A percentile compares a stretch with the other conserved stretches of the same genome.
These are phyloP conservation scores for Thielaviopsis musarum DNA, from an alignment of 2,329 filamentous ascomycete genomes.

Conservation along the genomic window DNA sequence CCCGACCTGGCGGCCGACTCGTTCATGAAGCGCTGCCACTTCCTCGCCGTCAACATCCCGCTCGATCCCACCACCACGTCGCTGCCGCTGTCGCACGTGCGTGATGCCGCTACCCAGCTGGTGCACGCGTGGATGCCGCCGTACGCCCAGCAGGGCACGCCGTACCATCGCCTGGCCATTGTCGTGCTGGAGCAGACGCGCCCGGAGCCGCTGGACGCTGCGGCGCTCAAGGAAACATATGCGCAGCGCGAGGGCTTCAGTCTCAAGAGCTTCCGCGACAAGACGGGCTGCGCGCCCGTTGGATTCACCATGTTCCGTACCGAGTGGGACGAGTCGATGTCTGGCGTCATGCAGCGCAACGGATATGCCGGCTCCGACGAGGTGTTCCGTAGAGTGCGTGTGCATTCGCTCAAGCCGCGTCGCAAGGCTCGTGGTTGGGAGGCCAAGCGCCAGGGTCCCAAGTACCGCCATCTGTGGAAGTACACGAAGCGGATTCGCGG, in stretches of 20 bases:
- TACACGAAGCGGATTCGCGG: conserved; percentile 42
- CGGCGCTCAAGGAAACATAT: conserved; percentile 37
- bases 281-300: conserved; percentile 52
- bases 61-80: conserved; percentile 36
- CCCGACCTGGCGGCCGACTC: conserved; percentile 58
- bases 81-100: conserved; percentile 47
- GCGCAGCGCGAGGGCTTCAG: conserved; percentile 49
- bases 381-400: conserved; percentile 67
- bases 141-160: conserved; percentile 73
- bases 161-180: conserved; percentile 77
- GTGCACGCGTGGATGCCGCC: conserved; percentile 71
- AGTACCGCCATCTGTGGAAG: conserved; percentile 49
- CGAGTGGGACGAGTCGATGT: conserved; percentile 76
- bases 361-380: conserved; percentile 60
- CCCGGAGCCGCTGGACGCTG: conserved; percentile 39
- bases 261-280: conserved; percentile 56
- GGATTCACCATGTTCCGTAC: conserved; percentile 79
- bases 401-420: conserved; percentile 48
- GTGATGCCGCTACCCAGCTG: conserved; percentile 41
- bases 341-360: conserved; percentile 69
- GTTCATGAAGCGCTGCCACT: conserved; percentile 75
- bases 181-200: conserved; percentile 68
- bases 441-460: conserved; percentile 45
- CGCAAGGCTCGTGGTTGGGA: conserved; percentile 49
- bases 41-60: conserved; percentile 53